Conservation (phyloP, 2,329 filamentous ascomycete species). For the Torrubiella hemipterigena region DNA sequence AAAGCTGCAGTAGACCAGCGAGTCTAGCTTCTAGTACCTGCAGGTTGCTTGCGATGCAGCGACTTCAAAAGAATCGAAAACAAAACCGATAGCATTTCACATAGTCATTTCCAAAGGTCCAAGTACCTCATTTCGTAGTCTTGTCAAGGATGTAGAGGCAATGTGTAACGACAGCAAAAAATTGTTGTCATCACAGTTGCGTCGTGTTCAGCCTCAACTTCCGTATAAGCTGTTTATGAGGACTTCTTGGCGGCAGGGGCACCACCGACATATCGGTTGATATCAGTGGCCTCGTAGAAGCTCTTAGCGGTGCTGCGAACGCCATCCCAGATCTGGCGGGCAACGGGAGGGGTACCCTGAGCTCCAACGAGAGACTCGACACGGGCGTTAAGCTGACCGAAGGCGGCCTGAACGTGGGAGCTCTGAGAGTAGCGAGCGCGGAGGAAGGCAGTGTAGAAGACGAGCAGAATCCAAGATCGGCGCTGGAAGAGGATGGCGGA, state of each 20-base stretch:
- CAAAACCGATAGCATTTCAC: too few species aligned
- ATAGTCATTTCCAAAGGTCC: too few species aligned
- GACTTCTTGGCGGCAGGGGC: slow-evolving; percentile 37
- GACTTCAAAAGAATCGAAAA: too few species aligned
- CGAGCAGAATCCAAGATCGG: slow-evolving; percentile 79
- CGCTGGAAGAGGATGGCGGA: slow-evolving; percentile 80
- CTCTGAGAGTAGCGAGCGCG: slow-evolving; percentile 84
- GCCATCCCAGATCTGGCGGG: slow-evolving; percentile 67
- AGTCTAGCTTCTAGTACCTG: too few species aligned
- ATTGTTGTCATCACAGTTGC: too few species aligned
- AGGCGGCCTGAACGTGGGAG: slow-evolving; percentile 77
- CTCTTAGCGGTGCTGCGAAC: slow-evolving; percentile 63
- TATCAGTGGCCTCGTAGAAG: slow-evolving; percentile 68
- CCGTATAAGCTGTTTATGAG: slow-evolving; percentile 22
- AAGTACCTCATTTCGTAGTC: too few species aligned
- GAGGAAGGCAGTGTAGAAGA: slow-evolving; percentile 83
- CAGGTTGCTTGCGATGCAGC: too few species aligned
- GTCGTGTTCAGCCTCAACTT: too few species aligned
- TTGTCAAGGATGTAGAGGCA: too few species aligned
- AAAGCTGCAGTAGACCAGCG: too few species aligned
- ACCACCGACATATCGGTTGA: slow-evolving; percentile 58
- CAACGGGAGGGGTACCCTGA: slow-evolving; percentile 73
- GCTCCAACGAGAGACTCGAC: slow-evolving; percentile 74
- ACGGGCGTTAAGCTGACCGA: slow-evolving; percentile 59
- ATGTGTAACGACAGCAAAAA: too few species aligned